Evolutionary conservation across 2,329 filamentous ascomycete genomes (phyloP), one percentile per base, ranked within the genome.

Genomic region (Dothistroma pini): DNA sequence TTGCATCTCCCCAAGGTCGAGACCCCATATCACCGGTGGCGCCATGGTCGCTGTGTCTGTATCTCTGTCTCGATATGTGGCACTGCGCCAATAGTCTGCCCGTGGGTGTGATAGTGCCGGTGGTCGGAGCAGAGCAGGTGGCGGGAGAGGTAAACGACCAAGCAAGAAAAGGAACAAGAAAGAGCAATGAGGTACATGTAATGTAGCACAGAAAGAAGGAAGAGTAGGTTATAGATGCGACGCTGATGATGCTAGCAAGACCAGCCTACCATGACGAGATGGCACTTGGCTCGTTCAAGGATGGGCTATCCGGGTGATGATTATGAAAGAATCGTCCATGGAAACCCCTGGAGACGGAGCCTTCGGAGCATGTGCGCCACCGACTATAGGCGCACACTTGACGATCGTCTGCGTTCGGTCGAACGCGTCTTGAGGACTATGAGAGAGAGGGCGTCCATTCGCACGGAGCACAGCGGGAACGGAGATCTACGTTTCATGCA

Each of bases 1-100:
- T 75, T 83, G 78, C 69, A 85, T 83, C 65, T 85, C 82, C 55
- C 74, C 74, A 58, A 86, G 74, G 69, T 85, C 80, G 62, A 86
- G 77, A 34, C 83, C 83, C 81, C 83, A 85, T 65, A 85, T 83
- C 16, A 84, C 77, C 5, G 78, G 70, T 48, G 70, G 47, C 58
- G 14, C 21, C 29, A 29, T 51, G 10, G 29, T 25, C 21, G 48
- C 22, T 29, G 48, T 31, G 21, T 29, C 21, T 25, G 48, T 50
- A 22, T 9, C 29, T n/a, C 48, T 51, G 21, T 29, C 19, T 12
- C 48, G 48, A 51, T 51, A 51, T 6, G n/a, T 52, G 9, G 31
- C 25, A 29, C 25, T 8, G 38, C 12, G 14, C 38, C 7, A 7
- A 44, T 4, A 21, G 11, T 49, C 10, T 49, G 44, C 4, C 41